phyloP scores from a whole-genome alignment of 2,329 filamentous ascomycete species.

The Ampelomyces quisqualis region DNA sequence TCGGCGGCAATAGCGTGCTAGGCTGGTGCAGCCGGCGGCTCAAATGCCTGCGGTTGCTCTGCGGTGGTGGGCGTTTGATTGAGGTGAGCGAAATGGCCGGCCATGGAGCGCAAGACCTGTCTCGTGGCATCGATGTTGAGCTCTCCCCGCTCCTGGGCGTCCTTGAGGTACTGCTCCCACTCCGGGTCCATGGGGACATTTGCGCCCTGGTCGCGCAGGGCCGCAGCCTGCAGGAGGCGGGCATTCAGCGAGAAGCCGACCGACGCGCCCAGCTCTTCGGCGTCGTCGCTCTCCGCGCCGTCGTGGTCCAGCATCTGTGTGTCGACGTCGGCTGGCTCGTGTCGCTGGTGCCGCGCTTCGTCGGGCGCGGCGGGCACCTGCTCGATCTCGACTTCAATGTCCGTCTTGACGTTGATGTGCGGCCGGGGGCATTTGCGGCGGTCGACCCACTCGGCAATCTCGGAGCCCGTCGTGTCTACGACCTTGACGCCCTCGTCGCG shows the following conservation, averaged over 20 bases:
- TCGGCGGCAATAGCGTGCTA: constrained; percentile 3
- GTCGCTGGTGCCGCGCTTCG: constrained; percentile 31
- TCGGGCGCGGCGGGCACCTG: constrained; percentile 26
- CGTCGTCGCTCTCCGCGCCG: constrained; percentile 46
- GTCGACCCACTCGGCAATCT: constrained; percentile 63
- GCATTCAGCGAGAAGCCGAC: constrained; percentile 62
- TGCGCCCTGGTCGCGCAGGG: constrained; percentile 60
- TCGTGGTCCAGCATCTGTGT: constrained; percentile 49
- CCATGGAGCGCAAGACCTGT: constrained; percentile 35
- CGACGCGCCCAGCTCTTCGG: constrained; percentile 46
- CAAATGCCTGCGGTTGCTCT: constrained; percentile 6
- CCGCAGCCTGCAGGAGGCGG: constrained; percentile 64
- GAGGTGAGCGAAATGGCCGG: constrained; percentile 31
- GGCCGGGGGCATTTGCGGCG: constrained; percentile 10
- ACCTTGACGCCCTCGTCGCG: constrained; percentile 70
- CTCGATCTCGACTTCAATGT: constrained; percentile 46
- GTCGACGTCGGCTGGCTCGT: constrained; percentile 13
- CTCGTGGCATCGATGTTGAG: constrained; percentile 39
- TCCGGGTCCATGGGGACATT: constrained; percentile 67
- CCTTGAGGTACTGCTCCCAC: constrained; percentile 75
- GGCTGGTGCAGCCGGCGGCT: constrained; percentile 13
- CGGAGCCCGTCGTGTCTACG: constrained; percentile 69
- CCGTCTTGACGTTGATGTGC: constrained; percentile 46
- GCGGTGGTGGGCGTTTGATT: constrained; percentile 12
- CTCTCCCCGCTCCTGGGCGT: constrained; percentile 63